Base-by-base conservation (phyloP, 2,329 filamentous ascomycete genomes). In the Cladophialophora psammophila region DNA sequence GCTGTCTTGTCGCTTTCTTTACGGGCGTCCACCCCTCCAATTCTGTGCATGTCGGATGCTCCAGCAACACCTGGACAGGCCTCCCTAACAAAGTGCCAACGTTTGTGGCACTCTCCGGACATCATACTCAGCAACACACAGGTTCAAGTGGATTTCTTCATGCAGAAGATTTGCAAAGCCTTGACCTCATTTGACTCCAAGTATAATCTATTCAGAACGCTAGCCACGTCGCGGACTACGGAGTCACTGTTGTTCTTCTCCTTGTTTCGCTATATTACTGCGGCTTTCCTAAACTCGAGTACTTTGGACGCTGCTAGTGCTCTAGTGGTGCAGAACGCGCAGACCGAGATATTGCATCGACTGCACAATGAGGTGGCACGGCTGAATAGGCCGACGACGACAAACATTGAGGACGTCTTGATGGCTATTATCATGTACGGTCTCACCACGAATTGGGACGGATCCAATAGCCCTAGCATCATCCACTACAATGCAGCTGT, bases 201-300 rank as follows among this genome's bases (percentile, higher is more conserved):
- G 2, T 20, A 18, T 38, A 64, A 64, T 20, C 31, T 18, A 15
- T 58, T 59, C 15, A 12, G 54, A 35, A 52, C 2, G 26, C 18
- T 64, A 6, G 32, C 50, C 6, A 20, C 50, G 5, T 59, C 54
- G 35, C 62, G 55, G 8, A 42, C 26, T n/a, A 42, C 38, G 13
- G 62, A 50, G 6, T 64, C 62, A 8, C 55, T 64, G 31, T 20
- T 64, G n/a, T 58, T 59, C 54, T 64, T 64, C 55, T 64, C 62
- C 54, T 38, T 64, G 31, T 32, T 8, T 26, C 62, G 62, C 12
- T 64, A 58, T 38, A 13, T 64, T n/a, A 64, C 62, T 32, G 62
- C 54, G 12, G 62, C 54, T 7, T 64, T 59, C 45, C 38, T 64
- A 1, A 58, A 18, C 40, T 59, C 54, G 1, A 53, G 42, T 54